Percentiles rank a stretch among this genome's conserved stretches.
Conservation (phyloP, 805 yeast genomes). For the Lipomyces chichibuensis region DNA sequence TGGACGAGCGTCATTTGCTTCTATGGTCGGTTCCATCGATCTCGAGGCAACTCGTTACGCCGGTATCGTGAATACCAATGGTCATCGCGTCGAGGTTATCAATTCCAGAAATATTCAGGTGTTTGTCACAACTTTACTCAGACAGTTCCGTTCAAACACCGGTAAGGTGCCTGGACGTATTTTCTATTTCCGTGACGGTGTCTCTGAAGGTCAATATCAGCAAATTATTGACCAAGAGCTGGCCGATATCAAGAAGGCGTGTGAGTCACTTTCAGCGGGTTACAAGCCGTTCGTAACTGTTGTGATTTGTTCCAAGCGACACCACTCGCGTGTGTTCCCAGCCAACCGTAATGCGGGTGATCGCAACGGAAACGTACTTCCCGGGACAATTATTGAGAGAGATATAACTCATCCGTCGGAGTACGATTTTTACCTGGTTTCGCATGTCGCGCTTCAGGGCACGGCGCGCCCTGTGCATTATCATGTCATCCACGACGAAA, state of each 20-base stretch:
- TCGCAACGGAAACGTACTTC: slow-evolving; percentile 38
- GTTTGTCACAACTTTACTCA: slow-evolving; percentile 13
- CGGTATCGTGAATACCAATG: slow-evolving; percentile 23
- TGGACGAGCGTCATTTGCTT: slow-evolving; percentile 23
- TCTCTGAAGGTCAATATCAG: slow-evolving; percentile 44
- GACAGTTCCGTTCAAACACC: slow-evolving; percentile 30
- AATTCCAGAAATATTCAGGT: slow-evolving; percentile 14
- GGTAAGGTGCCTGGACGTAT: slow-evolving; percentile 40
- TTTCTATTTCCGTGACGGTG: slow-evolving; percentile 45
- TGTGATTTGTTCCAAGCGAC: slow-evolving; percentile 39
- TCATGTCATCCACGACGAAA: slow-evolving; percentile 44
- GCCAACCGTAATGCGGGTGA: slow-evolving; percentile 32
- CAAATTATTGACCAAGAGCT: slow-evolving; percentile 42
- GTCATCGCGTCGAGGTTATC: slow-evolving; percentile 21
- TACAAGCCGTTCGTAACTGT: slow-evolving; percentile 42
- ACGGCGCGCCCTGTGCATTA: slow-evolving; percentile 46
- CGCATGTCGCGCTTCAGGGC: slow-evolving; percentile 46
- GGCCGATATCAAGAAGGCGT: slow-evolving; percentile 36
- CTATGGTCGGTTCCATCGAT: slow-evolving; percentile 26
- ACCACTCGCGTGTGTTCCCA: slow-evolving; percentile 44
- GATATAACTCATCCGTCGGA: slow-evolving; percentile 43
- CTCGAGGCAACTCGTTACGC: slow-evolving; percentile 24
- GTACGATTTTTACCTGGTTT: slow-evolving; percentile 43
- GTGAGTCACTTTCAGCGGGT: slow-evolving; percentile 12
- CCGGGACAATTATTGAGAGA: slow-evolving; percentile 44